phyloP scores from a whole-genome alignment of 495 filamentous ascomycete species.

The Neurospora sp. region DNA sequence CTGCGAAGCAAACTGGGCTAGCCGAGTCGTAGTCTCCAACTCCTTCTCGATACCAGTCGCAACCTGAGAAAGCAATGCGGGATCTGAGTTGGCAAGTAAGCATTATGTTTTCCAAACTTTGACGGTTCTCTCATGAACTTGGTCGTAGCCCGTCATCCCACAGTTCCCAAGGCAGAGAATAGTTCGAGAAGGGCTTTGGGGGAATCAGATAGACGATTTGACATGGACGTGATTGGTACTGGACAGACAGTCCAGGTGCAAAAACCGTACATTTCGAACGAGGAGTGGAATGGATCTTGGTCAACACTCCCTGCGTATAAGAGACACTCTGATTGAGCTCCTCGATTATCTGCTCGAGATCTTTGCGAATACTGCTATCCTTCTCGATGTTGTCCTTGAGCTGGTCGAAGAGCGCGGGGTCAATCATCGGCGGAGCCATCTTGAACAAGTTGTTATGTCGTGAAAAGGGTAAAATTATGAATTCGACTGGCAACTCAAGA shows the following conservation, averaged over 20 bases:
- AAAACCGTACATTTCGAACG: conserved; percentile 56
- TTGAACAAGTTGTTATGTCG: conserved; percentile 1
- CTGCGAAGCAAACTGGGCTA: conserved; percentile 62
- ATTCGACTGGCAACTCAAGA: not conserved
- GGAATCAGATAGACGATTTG: not conserved
- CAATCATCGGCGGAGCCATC: conserved; percentile 45
- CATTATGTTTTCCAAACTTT: not conserved
- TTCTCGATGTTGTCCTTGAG: conserved; percentile 87
- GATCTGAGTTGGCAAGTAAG: conserved; percentile 4
- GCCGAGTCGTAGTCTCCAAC: conserved; percentile 43
- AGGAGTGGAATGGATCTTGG: conserved; percentile 82
- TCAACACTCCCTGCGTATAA: conserved; percentile 67
- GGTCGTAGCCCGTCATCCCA: not conserved
- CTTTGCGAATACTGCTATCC: conserved; percentile 70
- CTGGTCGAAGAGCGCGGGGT: conserved; percentile 75
- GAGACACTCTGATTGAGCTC: conserved; percentile 56
- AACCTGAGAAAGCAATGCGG: conserved; percentile 40
- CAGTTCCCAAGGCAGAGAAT: not conserved
- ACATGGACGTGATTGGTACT: not conserved
- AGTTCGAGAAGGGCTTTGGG: not conserved
- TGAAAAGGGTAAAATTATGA: not conserved
- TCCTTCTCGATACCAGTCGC: conserved; percentile 48
- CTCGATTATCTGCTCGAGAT: conserved; percentile 71
- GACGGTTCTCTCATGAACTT: not conserved
- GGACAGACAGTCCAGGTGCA: not conserved